Evolutionary conservation across 2,329 filamentous ascomycete species (phyloP).

Genomic region (Arthroderma sp.): DNA sequence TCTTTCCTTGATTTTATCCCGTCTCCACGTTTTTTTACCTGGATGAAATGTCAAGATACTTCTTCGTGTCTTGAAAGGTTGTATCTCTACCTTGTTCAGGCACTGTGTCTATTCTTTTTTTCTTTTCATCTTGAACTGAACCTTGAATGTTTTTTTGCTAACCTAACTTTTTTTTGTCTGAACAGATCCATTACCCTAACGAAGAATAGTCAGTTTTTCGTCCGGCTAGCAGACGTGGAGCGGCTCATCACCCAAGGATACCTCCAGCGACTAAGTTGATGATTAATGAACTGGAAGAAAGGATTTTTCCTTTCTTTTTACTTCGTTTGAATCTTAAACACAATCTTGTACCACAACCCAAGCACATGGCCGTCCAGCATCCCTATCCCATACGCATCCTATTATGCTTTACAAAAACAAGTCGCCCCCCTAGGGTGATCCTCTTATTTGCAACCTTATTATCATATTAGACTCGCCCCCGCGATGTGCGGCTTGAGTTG

Average conservation of each 20-base stretch:
- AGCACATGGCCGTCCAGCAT: too few species aligned
- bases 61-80: background rate
- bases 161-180: background rate
- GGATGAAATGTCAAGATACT: background rate
- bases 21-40: background rate
- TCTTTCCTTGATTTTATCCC: background rate
- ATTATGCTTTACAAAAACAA: too few species aligned
- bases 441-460: too few species aligned
- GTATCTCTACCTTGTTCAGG: background rate
- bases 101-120: background rate
- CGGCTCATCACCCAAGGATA: slow-evolving; percentile 88
- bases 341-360: too few species aligned
- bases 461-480: too few species aligned
- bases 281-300: background rate
- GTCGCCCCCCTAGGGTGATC: too few species aligned
- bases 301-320: too few species aligned
- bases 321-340: too few species aligned
- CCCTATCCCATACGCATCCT: too few species aligned
- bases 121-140: background rate
- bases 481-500: too few species aligned
- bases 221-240: slow-evolving; percentile 90
- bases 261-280: slow-evolving; percentile 73
- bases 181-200: slow-evolving; percentile 80
- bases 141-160: slow-evolving; percentile 13
- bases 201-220: slow-evolving; percentile 97